Evolutionary conservation across 2,329 filamentous ascomycete species (phyloP), one percentile per base, ranked within the genome.

Genomic region (Metarhizium sp.): DNA sequence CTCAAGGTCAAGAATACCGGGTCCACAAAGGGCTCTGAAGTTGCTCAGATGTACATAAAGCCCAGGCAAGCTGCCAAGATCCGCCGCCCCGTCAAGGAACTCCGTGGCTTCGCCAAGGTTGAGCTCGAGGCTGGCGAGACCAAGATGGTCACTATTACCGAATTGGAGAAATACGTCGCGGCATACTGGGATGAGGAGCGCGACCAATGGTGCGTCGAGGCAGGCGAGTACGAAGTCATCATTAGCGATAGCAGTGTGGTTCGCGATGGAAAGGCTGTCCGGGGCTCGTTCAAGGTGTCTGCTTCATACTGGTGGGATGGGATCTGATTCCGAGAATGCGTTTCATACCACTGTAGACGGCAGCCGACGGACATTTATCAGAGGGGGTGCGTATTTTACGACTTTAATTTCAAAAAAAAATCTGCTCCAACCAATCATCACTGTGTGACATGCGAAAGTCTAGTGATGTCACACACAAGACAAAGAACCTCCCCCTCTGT

Each of bases 111-210:
- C 60, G 66, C 73, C 51, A 91, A 90, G 71, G 78, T 86, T 0
- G 75, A 76, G 55, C 67, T 91, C 2, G 73, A 77, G 53, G 74
- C 82, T 0, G 86, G 85, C 0, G 77, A 86, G 70, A 76, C 71
- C 48, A 78, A 80, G 70, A 72, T 61, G 6, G 80, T 84, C 2
- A 72, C 75, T n/a, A 73, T 91, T 7, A 70, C 73, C 4, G 69
- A 84, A 51, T 65, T 79, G 58, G 79, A 79, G 63, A 88, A 87
- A 70, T 84, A 87, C 54, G 83, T 81, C 0, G 79, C 82, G 0
- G 81, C 81, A 54, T 90, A 85, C 71, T 90, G 84, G 76, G 85
- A 89, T 61, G 87, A 90, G 71, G 77, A 80, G 59, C 73, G 80
- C 13, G 75, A 79, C 55, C 74, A 81, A 62, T 91, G 86, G 86